Percentiles rank a stretch among this genome's conserved stretches.
phyloP scores from a whole-genome alignment of 768 basidiomycete genomes.

The Gyrodon lividus region DNA sequence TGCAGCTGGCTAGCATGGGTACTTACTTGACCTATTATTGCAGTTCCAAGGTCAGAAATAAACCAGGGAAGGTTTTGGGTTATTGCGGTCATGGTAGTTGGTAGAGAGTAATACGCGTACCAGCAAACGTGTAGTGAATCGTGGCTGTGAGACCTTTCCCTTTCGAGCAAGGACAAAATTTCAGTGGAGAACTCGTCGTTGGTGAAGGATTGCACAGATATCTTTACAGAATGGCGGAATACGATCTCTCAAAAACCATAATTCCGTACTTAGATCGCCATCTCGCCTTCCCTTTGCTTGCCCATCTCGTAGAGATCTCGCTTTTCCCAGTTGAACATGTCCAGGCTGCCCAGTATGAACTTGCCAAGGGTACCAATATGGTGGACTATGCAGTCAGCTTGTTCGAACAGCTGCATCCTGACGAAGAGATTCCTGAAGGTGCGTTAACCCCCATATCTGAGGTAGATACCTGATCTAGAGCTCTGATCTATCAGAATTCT shows the following conservation, averaged over 20 bases:
- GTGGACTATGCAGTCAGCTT: constrained; percentile 87
- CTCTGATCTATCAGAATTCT: constrained; percentile 61
- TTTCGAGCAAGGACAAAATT: constrained; percentile 12
- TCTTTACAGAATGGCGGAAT: constrained; percentile 66
- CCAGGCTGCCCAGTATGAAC: constrained; percentile 91
- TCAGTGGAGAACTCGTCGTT: constrained; percentile 1
- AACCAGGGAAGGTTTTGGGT: constrained; percentile 87
- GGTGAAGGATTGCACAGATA: constrained; percentile 1
- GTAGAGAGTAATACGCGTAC: not conserved
- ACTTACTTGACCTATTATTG: constrained; percentile 77
- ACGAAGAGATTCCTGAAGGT: constrained; percentile 70
- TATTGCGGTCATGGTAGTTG: constrained; percentile 62
- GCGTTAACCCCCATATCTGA: constrained; percentile 16
- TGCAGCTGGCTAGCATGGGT: no score
- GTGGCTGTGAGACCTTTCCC: constrained; percentile 26
- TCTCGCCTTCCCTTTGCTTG: constrained; percentile 88
- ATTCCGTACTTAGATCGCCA: constrained; percentile 94
- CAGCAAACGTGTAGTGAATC: constrained; percentile 4
- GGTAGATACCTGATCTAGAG: not conserved
- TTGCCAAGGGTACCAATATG: constrained; percentile 98
- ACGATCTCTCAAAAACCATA: constrained; percentile 88
- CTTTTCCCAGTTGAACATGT: constrained; percentile 80
- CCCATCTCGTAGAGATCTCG: constrained; percentile 75
- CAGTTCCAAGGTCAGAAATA: constrained; percentile 75
- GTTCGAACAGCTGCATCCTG: constrained; percentile 76